Base-by-base conservation (phyloP, 2,329 filamentous ascomycete species). In the Trichoderma oligosporum region DNA sequence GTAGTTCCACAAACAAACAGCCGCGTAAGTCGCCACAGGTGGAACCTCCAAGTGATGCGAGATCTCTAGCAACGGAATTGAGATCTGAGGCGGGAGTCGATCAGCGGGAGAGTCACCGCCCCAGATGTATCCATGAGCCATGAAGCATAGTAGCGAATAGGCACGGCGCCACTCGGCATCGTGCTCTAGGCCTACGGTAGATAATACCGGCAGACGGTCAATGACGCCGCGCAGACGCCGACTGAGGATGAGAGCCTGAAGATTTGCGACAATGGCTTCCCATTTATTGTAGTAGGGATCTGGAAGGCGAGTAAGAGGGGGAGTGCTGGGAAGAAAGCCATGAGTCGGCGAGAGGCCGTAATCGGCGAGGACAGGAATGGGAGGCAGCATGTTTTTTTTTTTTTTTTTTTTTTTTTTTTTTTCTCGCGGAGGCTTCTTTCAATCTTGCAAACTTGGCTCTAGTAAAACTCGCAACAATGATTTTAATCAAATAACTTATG, bases 91-190 rank as follows among this genome's bases (percentile, higher is more conserved):
- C 45, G 94, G 94, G 51, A 99, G 75, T 53, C 80, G 78, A 68
- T 96, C 91, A 63, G 82, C 81, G 44, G 94, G 92, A 65, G 79
- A 82, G 67, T 95, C 88, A 71, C 91, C 93, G 68, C 91, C 90
- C 94, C 94, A 99, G 69, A 99, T 90, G 76, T 97, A 99, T 64
- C 87, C 89, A 75, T 99, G 93, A 33, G 91, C 83, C 73, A 97
- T 91, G 74, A 97, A 97, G 59, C 85, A 88, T 57, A 99, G 80
- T 54, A 97, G 80, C 59, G 88, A 88, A 76, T 97, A 97, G 61
- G 94, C 94, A 67, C 94, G 83, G 67, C 91, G 85, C 94, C 93
- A 97, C 80, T 99, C 91, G 59, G 88, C 81, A 66, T 93, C 89
- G 62, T 88, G 85, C 72, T 88, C 83, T 66, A 99, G 84, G 67